These are phyloP conservation scores for Termitomyces heimii DNA, from an alignment of 768 basidiomycete species.

Conservation along the genomic window DNA sequence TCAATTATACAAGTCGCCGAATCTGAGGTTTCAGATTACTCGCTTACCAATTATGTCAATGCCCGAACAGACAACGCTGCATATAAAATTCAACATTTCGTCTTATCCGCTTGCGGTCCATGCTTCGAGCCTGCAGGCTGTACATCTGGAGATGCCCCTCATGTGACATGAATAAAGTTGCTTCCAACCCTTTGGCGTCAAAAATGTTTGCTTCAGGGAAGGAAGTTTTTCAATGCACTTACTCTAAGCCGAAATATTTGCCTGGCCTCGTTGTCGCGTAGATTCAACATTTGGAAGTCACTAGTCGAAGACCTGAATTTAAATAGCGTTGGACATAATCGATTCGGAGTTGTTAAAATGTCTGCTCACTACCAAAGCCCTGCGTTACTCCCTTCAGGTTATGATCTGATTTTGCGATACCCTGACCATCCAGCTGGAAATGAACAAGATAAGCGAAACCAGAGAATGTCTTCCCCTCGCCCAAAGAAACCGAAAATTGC, in stretches of 20 bases:
- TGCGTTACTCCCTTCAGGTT: constrained; percentile 59
- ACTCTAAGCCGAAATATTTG: not conserved
- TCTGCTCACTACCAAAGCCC: constrained; percentile 50
- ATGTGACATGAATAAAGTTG: not conserved
- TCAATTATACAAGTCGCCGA: not conserved
- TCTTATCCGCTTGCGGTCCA: not conserved
- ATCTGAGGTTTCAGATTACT: not conserved
- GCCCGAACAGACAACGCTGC: not conserved
- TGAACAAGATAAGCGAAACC: constrained; percentile 1
- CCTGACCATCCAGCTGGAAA: constrained; percentile 24
- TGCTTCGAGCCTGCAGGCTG: not conserved
- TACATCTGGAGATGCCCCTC: not conserved
- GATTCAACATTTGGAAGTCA: not conserved
- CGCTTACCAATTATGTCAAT: not conserved
- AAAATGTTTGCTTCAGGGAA: not conserved
- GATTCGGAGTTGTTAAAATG: not conserved
- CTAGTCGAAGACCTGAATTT: not conserved
- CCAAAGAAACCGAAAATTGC: constrained; percentile 9
- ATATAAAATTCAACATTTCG: not conserved
- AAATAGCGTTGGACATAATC: not conserved
- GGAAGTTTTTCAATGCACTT: not conserved
- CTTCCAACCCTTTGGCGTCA: not conserved
- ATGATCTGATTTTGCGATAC: constrained; percentile 53
- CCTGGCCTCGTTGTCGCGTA: not conserved
- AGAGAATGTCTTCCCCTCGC: not conserved